Conservation (phyloP, 768 basidiomycete species). For the Termitomyces sp. region DNA sequence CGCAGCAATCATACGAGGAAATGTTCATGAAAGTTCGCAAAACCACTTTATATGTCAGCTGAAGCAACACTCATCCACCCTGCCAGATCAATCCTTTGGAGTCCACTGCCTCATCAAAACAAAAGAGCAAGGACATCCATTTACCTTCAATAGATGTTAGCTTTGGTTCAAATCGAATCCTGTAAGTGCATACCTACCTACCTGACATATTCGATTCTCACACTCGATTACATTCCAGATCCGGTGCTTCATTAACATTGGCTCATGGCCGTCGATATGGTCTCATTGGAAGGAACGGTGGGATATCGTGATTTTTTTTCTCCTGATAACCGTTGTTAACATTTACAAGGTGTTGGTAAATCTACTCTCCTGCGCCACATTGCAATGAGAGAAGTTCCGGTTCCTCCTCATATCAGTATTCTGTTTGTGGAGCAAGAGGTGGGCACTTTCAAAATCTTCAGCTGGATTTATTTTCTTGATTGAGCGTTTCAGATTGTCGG, state of each 20-base stretch:
- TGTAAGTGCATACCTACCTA: constrained; percentile 38
- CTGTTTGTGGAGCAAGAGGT: constrained; percentile 99
- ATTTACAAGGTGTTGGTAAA: constrained; percentile 77
- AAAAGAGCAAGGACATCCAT: constrained; percentile 97
- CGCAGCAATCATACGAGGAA: constrained; percentile 94
- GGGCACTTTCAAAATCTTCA: not conserved
- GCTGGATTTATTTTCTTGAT: not conserved
- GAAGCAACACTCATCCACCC: not conserved
- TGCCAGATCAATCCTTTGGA: constrained; percentile 87
- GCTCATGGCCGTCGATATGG: constrained; percentile 90
- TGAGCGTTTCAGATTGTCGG: constrained; percentile 64
- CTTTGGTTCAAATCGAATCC: constrained; percentile 91
- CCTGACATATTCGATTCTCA: not conserved
- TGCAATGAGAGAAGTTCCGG: constrained; percentile 89
- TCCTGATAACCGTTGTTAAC: not conserved
- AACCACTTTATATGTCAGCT: not conserved
- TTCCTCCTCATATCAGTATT: constrained; percentile 93
- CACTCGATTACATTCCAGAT: constrained; percentile 34
- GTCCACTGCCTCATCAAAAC: constrained; percentile 68
- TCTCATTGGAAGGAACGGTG: constrained; percentile 84
- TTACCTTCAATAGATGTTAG: constrained; percentile 93
- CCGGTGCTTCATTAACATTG: constrained; percentile 81
- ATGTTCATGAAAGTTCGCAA: constrained; percentile 89
- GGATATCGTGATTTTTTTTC: constrained; percentile 5
- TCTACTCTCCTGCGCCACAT: constrained; percentile 93